Base-by-base conservation (phyloP, 2,329 filamentous ascomycete genomes). In the Epichloe brachyelytri region DNA sequence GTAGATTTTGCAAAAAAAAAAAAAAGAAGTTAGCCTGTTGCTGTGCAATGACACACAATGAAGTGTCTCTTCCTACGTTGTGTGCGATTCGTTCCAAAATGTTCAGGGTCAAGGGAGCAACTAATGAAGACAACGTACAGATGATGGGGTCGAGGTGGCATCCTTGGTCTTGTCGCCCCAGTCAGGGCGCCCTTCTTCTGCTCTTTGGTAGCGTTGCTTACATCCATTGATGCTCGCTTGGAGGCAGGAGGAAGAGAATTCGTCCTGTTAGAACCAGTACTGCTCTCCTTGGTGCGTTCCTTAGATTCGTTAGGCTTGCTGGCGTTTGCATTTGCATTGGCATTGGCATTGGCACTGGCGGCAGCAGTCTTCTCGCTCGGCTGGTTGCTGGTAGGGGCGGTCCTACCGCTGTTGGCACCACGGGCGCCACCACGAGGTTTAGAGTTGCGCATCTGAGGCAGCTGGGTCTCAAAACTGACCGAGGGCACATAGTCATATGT, bases 381-480 rank as follows among this genome's bases (percentile, higher is more conserved):
- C 46, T 66, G 65, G 17, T 62, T 59, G 37, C 57, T 53, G 14
- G 43, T 44, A 34, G 71, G 63, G 5, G 65, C 65, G 38, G 68
- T 64, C 34, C 73, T 68, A 38, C 64, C 49, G 41, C 61, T 57
- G 39, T 71, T 69, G 33, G 69, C 66, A 41, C 68, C 69, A 39
- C 74, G 69, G 48, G 68, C 68, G 52, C 76, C 74, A 15, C 74
- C 73, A 30, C 78, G 72, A 43, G 73, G 68, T 56, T 76, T 78
- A 34, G 72, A 64, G 50, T 70, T 69, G 55, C 76, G 74, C 58
- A 69, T 63, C 44, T 68, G 69, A 14, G 83, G 81, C 40, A 95
- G 67, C 30, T 86, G 88, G 0, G 93, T 96, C 64, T 88, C 85
- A 68, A 95, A 97, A 52, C 83, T 83, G 46, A 93, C 88, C 14